Percentiles rank a stretch among this genome's conserved stretches.
Evolutionary conservation across 2,329 filamentous ascomycete genomes (phyloP).

Genomic region (Kalaharituber pfeilii): DNA sequence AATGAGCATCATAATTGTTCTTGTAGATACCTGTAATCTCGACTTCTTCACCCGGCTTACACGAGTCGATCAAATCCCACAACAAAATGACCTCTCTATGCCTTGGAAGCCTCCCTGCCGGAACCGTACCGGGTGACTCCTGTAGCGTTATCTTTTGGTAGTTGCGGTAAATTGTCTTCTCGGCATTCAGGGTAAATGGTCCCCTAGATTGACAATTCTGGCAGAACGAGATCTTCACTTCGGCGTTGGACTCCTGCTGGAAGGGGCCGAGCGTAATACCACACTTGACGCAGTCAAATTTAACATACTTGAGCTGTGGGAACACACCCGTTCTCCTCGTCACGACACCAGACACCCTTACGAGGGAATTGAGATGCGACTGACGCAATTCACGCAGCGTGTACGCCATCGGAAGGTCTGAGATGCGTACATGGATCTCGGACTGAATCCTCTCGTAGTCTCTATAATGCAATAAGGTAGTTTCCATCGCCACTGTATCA

Average conservation of each 20-base stretch:
- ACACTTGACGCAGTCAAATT: conserved; percentile 93
- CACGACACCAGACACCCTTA: conserved; percentile 87
- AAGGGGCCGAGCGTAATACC: conserved; percentile 83
- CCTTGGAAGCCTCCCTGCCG: conserved; percentile 80
- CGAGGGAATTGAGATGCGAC: conserved; percentile 85
- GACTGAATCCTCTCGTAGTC: conserved; percentile 96
- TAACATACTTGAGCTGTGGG: conserved; percentile 94
- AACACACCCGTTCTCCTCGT: conserved; percentile 90
- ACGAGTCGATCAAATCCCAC: conserved; percentile 90
- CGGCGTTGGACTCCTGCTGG: conserved; percentile 89
- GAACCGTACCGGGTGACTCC: conserved; percentile 91
- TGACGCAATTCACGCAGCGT: conserved; percentile 90
- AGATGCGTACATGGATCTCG: conserved; percentile 94
- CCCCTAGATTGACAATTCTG: conserved; percentile 91
- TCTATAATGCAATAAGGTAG: conserved; percentile 85
- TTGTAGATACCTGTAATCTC: conserved; percentile 93
- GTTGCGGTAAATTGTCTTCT: conserved; percentile 96
- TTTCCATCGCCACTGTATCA: conserved; percentile 91
- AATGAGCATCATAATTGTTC: conserved; percentile 93
- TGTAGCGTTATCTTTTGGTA: conserved; percentile 96
- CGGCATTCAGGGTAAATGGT: conserved; percentile 87
- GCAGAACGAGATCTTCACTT: conserved; percentile 92
- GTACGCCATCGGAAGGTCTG: conserved; percentile 83
- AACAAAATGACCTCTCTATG: conserved; percentile 88
- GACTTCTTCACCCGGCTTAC: conserved; percentile 94